Evolutionary conservation across 139 green algal species (phyloP), one percentile per base, ranked within the genome.

Genomic region (Chlamydomonas eustigma): DNA sequence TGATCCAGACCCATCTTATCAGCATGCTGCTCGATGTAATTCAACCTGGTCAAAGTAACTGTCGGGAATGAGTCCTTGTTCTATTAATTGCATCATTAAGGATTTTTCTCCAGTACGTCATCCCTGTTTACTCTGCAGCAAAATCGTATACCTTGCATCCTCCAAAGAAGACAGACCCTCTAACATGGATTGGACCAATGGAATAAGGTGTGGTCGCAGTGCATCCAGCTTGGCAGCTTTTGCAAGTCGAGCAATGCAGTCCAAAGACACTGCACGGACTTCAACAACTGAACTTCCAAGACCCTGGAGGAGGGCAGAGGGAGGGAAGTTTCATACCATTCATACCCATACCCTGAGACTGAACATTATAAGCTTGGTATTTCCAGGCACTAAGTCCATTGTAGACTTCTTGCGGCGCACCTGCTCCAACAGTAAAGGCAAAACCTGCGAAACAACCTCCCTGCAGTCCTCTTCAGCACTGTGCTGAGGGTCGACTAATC

Each of bases 131-230:
- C n/a, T n/a, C n/a, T n/a, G n/a, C n/a, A n/a, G n/a, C n/a, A n/a
- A n/a, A n/a, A n/a, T n/a, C 30, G 81, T 85, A 32, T 85, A 77
- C 36, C 76, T 52, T 22, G 74, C 51, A 78, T 92, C 90, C 83
- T 97, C 93, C 78, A 97, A 83, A 2, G 71, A 81, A 39, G 83
- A 92, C 32, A 97, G 89, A 12, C 79, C 83, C 84, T 98, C 94
- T 73, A 98, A 90, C 85, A 98, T 83, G 2, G 85, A 74, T 3
- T 82, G 50, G 3, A 89, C 79, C 34, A 96, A 77, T 0, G 86
- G 76, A 18, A 92, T 88, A 36, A 98, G 80, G 31, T 84, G 72
- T 2, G 84, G 68, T 75, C 93, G 82, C 75, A 93, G 82, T 3
- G 81, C 80, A 50, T 78, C 68, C 0, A 86, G 65, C 2, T 77